Evolutionary conservation across 140 eudicot genomes (phyloP).

Genomic region (Ambrosia hybrid): DNA sequence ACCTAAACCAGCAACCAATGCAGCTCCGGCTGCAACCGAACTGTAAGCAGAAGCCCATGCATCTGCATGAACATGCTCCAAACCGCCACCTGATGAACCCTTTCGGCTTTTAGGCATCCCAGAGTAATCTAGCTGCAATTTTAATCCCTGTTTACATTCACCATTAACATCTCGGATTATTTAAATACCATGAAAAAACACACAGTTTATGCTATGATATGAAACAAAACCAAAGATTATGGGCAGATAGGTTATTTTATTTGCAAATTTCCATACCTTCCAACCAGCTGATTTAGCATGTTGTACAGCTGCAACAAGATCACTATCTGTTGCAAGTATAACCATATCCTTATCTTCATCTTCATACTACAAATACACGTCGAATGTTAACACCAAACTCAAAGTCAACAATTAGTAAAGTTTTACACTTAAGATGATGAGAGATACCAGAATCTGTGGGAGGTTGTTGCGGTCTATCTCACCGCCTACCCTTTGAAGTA

Average conservation of each 20-base stretch:
- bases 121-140: conserved; percentile 67
- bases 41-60: conserved; percentile 95
- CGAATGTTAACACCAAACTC: not conserved
- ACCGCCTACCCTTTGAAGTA: conserved; percentile 83
- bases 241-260: not conserved
- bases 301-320: conserved; percentile 89
- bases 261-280: conserved; percentile 54
- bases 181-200: not conserved
- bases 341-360: conserved; percentile 92
- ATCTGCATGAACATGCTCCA: conserved; percentile 73
- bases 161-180: conserved; percentile 11
- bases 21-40: conserved; percentile 90
- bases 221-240: not conserved
- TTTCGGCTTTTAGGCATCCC: conserved; percentile 54
- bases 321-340: conserved; percentile 83
- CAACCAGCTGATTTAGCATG: conserved; percentile 88
- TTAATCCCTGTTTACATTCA: conserved; percentile 56
- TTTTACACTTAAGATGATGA: not conserved
- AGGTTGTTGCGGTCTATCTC: conserved; percentile 87
- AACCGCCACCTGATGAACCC: conserved; percentile 35
- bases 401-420: not conserved
- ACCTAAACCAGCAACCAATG: conserved; percentile 82
- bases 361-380: conserved; percentile 54
- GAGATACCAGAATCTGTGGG: conserved; percentile 85
- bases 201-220: too few relatives aligned